A percentile compares a stretch with the other conserved stretches of the same genome.
Evolutionary conservation across 768 basidiomycete genomes (phyloP).

Genomic region (Calocybe cyanea): DNA sequence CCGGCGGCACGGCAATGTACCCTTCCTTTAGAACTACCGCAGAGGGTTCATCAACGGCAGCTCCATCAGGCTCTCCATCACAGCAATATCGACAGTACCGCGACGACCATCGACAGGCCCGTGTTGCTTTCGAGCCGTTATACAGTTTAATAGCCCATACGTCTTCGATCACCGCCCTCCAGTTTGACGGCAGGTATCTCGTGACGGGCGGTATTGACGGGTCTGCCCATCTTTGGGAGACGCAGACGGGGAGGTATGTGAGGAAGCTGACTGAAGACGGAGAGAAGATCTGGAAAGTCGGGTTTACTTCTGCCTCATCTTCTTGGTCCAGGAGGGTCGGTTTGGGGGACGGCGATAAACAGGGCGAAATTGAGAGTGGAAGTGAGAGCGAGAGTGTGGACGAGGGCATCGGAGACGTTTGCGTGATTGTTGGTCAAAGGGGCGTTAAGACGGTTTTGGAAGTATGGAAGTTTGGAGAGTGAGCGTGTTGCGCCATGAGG

Average conservation of each 20-base stretch:
- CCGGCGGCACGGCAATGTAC: background rate
- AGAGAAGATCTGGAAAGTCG: conserved; percentile 87
- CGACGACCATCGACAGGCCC: conserved; percentile 7
- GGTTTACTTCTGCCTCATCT: conserved; percentile 33
- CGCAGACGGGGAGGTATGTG: conserved; percentile 59
- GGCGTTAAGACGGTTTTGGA: conserved; percentile 83
- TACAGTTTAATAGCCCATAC: conserved; percentile 87
- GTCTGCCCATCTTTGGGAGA: conserved; percentile 70
- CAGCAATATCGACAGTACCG: conserved; percentile 3
- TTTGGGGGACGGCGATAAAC: conserved; percentile 12
- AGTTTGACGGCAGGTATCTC: conserved; percentile 79
- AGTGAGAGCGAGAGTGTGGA: conserved; percentile 7
- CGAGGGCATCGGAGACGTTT: conserved; percentile 34
- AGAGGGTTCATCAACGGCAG: background rate
- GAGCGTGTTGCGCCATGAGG: no score
- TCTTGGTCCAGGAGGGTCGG: no score
- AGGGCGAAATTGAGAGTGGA: conserved; percentile 6
- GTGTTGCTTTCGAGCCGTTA: conserved; percentile 31
- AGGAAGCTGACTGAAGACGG: conserved; percentile 75
- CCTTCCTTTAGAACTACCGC: background rate
- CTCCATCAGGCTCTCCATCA: background rate
- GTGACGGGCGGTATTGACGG: conserved; percentile 87
- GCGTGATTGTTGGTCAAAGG: conserved; percentile 78
- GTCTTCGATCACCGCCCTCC: conserved; percentile 82
- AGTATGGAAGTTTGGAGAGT: conserved; percentile 62